A percentile compares a stretch with the other conserved stretches of the same genome.
Conservation (phyloP, 257 asterid species). For the Gynochthodes officinalis region DNA sequence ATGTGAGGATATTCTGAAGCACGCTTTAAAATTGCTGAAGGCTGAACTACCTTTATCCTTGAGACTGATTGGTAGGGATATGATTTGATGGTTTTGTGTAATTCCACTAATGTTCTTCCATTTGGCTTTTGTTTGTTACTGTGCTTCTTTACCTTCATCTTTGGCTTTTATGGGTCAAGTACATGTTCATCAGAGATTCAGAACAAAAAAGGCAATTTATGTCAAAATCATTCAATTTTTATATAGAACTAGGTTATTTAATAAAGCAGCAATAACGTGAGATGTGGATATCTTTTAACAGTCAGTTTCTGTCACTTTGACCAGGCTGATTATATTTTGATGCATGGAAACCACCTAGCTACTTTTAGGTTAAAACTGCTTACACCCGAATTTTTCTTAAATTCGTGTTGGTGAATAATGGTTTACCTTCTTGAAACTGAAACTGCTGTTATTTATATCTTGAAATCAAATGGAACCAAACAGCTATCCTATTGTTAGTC, state of each 20-base stretch:
- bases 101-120: not conserved
- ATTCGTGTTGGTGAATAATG: too few species aligned
- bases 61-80: slow-evolving; percentile 77
- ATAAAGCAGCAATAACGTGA: not conserved
- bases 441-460: not conserved
- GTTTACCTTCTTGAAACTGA: not conserved
- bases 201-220: not conserved
- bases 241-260: not conserved
- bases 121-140: not conserved
- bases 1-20: slow-evolving; percentile 70
- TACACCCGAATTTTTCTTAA: not conserved
- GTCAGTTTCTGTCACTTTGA: not conserved
- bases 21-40: slow-evolving; percentile 82
- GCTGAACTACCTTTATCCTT: slow-evolving; percentile 89
- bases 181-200: not conserved
- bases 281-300: too few species aligned
- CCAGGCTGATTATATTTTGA: not conserved
- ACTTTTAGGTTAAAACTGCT: not conserved
- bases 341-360: not conserved
- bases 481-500: not conserved
- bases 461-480: not conserved
- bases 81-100: slow-evolving; percentile 3
- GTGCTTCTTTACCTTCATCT: not conserved
- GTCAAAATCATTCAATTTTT: not conserved
- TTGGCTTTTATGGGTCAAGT: not conserved